Evolutionary conservation across 2,329 filamentous ascomycete species (phyloP), one percentile per base, ranked within the genome.

Genomic region (Aureobasidium sp.): DNA sequence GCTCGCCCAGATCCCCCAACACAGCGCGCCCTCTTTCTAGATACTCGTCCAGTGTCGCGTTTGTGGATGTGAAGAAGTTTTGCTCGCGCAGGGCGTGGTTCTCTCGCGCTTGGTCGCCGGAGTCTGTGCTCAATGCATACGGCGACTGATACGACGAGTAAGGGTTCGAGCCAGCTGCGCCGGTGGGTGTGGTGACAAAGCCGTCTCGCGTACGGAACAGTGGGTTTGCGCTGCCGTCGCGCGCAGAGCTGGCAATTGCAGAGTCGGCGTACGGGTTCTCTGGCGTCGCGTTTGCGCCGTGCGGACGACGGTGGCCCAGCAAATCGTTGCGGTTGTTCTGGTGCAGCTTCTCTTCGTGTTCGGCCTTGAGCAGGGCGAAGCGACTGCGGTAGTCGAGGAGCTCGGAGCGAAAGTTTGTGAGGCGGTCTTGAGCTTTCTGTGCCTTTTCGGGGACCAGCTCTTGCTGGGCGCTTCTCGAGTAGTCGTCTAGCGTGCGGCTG

Each of bases 401-500:
- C 71, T 97, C 93, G 47, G 82, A 76, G 63, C 90, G 87, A 76
- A 99, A 99, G 69, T 86, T 90, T 74, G 89, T 89, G 63, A 96
- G 82, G 48, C 94, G 85, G 72, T 95, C 91, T 66, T 85, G 81
- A 0, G 93, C 94, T 72, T 97, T 96, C 64, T 94, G 88, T 68
- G 96, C 90, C 77, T 97, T 99, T 64, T 90, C 88, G 5, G 89
- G 84, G 62, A 96, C 92, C 36, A 96, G 85, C 75, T 99, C 94
- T 70, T 93, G 89, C 67, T 90, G 89, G 1, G 92, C 88, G 34
- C 96, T 85, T 61, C 84, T 83, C 70, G 88, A 85, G 79, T 99
- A 99, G 72, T 97, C 92, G 77, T 97, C 92, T 66, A 99, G 82
- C 0, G 91, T 96, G 64, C 94, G 90, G 51, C 89, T 85, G 74